Percentiles rank a stretch among this genome's conserved stretches.
phyloP scores from a whole-genome alignment of 176 grass and related monocot species.

The Saccharum officinarum region DNA sequence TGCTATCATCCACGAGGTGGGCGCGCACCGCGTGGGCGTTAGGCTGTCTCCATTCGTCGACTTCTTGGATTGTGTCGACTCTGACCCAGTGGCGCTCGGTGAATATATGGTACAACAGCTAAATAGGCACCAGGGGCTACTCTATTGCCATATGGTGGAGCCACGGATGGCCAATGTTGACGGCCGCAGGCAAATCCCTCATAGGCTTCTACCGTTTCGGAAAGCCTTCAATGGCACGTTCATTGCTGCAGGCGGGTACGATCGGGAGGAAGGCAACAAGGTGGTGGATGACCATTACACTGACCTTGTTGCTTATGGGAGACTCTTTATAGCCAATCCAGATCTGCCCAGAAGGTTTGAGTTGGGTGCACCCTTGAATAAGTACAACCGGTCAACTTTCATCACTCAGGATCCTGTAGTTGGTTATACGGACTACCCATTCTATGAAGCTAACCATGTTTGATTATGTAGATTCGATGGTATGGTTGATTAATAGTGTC shows the following conservation, averaged over 20 bases:
- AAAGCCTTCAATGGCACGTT: slow-evolving; percentile 27
- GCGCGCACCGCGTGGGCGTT: slow-evolving; percentile 14
- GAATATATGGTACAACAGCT: slow-evolving; percentile 35
- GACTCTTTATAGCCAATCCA: slow-evolving; percentile 35
- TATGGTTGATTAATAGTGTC: not conserved
- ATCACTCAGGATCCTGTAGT: not conserved
- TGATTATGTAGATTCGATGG: not conserved
- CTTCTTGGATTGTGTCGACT: slow-evolving; percentile 32
- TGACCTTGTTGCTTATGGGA: slow-evolving; percentile 31
- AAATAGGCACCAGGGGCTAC: not conserved
- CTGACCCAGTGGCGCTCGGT: not conserved
- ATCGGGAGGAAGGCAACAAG: slow-evolving; percentile 30
- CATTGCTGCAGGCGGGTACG: slow-evolving; percentile 33
- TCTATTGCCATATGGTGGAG: slow-evolving; percentile 52
- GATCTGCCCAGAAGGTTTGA: slow-evolving; percentile 31
- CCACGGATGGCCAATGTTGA: slow-evolving; percentile 25
- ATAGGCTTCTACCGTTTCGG: not conserved
- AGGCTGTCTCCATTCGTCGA: slow-evolving; percentile 20
- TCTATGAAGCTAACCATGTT: not conserved
- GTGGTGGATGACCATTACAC: slow-evolving; percentile 17
- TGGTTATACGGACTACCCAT: slow-evolving; percentile 47
- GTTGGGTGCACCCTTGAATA: not conserved
- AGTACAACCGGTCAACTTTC: slow-evolving; percentile 32
- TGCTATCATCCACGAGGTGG: not conserved
- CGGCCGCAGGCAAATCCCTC: not conserved